Evolutionary conservation across 1,139 yeast genomes (phyloP), one percentile per base, ranked within the genome.

Genomic region (Candida sanyaensis): DNA sequence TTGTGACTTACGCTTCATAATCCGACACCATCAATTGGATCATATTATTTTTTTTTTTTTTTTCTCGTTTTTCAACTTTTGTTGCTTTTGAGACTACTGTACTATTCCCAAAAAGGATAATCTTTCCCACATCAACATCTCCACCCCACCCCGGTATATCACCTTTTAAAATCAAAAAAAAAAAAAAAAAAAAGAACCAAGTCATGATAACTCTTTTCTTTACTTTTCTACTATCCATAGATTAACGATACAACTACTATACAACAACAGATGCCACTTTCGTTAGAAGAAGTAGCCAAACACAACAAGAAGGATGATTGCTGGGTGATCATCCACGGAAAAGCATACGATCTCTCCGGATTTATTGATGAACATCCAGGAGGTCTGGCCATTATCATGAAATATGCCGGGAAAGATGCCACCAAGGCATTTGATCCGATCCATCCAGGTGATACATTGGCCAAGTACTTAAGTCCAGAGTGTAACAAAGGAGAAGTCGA

Each of bases 391-490:
- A 76, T 80, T 40, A 77, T 80, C 41, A 60, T 80, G 52, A 76
- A 77, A 55, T 77, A 76, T 54, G 84, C 84, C 7, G 85, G 85
- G 1, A 70, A 75, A 50, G 84, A 80, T 56, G 84, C 84, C n/a
- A 78, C 85, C 32, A 78, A 77, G 56, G 83, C 77, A 10, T 80
- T 80, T 60, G 82, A 78, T 51, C 96, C 96, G 7, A 78, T 92
- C 49, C 99, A 92, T 66, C 96, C 96, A 0, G 80, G 86, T 12
- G 93, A 87, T 57, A 86, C 91, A 8, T 71, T 91, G 43, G 81
- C 59, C 21, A 75, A 73, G 57, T 74, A 75, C 51, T 67, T 75
- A 56, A 60, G 62, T 1, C 55, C 59, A 12, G 56, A 70, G 48
- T 60, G 57, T 41, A 75, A 68, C 51, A 54, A 59, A 50, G 77